Conservation (phyloP, 2,329 filamentous ascomycete species). For the Fusarium staphyleae region DNA sequence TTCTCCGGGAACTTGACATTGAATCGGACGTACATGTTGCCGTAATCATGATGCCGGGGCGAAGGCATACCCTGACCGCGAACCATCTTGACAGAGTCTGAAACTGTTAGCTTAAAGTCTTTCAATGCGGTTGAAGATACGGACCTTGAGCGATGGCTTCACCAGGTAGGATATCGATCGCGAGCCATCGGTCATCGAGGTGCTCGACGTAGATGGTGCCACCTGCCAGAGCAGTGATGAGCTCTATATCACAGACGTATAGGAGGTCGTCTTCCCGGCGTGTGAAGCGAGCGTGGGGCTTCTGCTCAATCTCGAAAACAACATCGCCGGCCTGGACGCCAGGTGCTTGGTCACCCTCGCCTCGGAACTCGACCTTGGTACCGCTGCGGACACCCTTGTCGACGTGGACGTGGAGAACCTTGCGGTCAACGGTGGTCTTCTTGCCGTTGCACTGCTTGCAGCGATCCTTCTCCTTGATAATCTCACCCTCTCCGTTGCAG, state of each 20-base stretch:
- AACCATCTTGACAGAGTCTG: conserved; percentile 91
- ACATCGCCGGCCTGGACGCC: conserved; percentile 95
- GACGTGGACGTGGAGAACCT: conserved; percentile 97
- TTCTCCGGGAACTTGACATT: conserved; percentile 95
- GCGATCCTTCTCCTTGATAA: conserved; percentile 94
- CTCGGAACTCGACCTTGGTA: conserved; percentile 95
- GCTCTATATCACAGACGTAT: conserved; percentile 93
- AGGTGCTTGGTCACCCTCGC: conserved; percentile 94
- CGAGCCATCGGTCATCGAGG: conserved; percentile 96
- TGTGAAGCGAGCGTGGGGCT: conserved; percentile 95
- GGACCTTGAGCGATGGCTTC: conserved; percentile 93
- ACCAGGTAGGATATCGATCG: conserved; percentile 88
- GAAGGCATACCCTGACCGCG: conserved; percentile 98
- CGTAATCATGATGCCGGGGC: conserved; percentile 90
- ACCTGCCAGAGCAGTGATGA: conserved; percentile 92
- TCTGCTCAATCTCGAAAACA: conserved; percentile 98
- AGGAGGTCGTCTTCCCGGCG: conserved; percentile 96
- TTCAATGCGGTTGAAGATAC: conserved; percentile 42
- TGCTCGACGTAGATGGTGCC: conserved; percentile 94
- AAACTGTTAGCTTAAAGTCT: conserved; percentile 32
- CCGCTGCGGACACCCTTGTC: conserved; percentile 93
- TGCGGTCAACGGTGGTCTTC: conserved; percentile 97
- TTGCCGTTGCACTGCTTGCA: conserved; percentile 97
- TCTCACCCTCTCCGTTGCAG: conserved; percentile 97
- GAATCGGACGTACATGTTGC: conserved; percentile 98